Conservation (phyloP, 2,329 filamentous ascomycete species). For the Xylaria sp. region DNA sequence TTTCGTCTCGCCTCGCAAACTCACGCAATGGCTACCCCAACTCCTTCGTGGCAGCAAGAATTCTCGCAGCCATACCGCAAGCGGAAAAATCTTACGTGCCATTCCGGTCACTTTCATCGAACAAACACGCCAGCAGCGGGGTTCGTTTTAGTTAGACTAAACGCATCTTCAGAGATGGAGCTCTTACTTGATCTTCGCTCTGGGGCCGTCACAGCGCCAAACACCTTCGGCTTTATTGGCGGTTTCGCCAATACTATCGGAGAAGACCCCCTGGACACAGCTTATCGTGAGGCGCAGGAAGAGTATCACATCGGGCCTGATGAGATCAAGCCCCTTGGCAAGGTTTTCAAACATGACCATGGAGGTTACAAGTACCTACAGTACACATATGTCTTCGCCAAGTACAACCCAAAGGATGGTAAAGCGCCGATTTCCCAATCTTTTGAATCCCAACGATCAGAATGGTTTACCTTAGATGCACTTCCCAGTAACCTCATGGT, state of each 20-base stretch:
- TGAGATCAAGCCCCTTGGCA: slow-evolving; percentile 13
- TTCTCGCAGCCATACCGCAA: slow-evolving; percentile 16
- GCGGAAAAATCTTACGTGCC: slow-evolving; percentile 21
- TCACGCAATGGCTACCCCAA: slow-evolving; percentile 5
- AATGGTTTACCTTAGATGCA: slow-evolving; percentile 28
- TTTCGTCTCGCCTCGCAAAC: slow-evolving; percentile 39
- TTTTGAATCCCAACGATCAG: neutral
- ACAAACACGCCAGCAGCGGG: slow-evolving; percentile 26
- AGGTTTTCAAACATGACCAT: slow-evolving; percentile 22
- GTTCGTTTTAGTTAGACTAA: slow-evolving; percentile 24
- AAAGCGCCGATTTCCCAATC: slow-evolving; percentile 5
- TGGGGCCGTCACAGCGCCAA: neutral
- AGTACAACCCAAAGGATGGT: slow-evolving; percentile 21
- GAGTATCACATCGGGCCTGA: slow-evolving; percentile 18
- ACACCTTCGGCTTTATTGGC: slow-evolving; percentile 27
- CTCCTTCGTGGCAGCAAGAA: slow-evolving; percentile 15
- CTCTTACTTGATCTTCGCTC: slow-evolving; percentile 27
- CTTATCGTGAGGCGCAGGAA: neutral
- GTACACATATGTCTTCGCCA: slow-evolving; percentile 34
- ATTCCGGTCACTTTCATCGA: slow-evolving; percentile 14
- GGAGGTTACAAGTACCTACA: slow-evolving; percentile 27
- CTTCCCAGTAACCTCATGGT: slow-evolving; percentile 12
- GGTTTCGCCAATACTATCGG: neutral
- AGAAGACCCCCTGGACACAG: slow-evolving; percentile 6
- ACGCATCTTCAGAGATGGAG: slow-evolving; percentile 17